Conservation (phyloP, 208 protist genomes). For the Novymonas esmeraldas region DNA sequence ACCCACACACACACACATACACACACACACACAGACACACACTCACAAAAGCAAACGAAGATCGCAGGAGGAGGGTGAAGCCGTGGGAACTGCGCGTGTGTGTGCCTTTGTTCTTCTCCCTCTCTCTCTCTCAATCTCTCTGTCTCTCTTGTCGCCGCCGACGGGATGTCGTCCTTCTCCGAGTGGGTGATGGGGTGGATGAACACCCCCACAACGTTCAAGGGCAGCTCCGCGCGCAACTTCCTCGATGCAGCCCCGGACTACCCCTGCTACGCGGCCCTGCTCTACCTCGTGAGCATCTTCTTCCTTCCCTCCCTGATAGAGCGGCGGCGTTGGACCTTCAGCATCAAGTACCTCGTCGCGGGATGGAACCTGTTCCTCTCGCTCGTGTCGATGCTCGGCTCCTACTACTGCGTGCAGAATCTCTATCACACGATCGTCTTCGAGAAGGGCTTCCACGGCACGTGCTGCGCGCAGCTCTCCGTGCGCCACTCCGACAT, state of each 20-base stretch:
- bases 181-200: slow-evolving; percentile 17
- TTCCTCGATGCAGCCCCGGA: slow-evolving; percentile 48
- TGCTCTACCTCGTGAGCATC: slow-evolving; percentile 61
- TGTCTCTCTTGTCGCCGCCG: background rate
- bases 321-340: slow-evolving; percentile 42
- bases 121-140: too few species aligned
- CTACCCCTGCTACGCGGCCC: slow-evolving; percentile 33
- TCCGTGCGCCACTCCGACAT: slow-evolving; percentile 37
- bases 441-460: slow-evolving; percentile 21
- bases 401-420: slow-evolving; percentile 31
- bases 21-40: background rate
- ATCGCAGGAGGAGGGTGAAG: too few species aligned
- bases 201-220: slow-evolving; percentile 38
- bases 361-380: slow-evolving; percentile 81
- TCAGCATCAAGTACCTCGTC: slow-evolving; percentile 25
- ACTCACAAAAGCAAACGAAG: background rate
- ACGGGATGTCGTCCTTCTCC: background rate
- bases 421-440: slow-evolving; percentile 42
- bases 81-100: too few species aligned
- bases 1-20: background rate
- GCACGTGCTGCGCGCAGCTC: slow-evolving; percentile 37
- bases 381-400: slow-evolving; percentile 67
- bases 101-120: too few species aligned
- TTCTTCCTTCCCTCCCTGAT: slow-evolving; percentile 62
- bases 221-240: slow-evolving; percentile 33